A percentile compares a stretch with the other conserved stretches of the same genome.
Evolutionary conservation across 2,329 filamentous ascomycete species (phyloP).

Genomic region (Stachybotrys chartarum): DNA sequence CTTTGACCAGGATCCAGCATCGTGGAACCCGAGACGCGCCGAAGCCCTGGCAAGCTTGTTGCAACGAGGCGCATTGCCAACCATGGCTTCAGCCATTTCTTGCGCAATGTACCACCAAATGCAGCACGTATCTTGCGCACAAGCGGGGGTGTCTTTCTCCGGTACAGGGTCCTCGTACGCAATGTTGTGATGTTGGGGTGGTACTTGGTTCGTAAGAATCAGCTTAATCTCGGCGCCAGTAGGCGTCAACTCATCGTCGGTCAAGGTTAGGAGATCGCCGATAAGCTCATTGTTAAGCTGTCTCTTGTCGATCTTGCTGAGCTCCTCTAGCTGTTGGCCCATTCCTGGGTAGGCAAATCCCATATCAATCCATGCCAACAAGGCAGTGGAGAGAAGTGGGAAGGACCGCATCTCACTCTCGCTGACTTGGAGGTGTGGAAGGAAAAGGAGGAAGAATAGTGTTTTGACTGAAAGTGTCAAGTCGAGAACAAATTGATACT

Average conservation of each 20-base stretch:
- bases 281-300: not conserved
- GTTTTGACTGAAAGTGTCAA: not conserved
- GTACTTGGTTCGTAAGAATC: slow-evolving; percentile 19
- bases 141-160: slow-evolving; percentile 10
- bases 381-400: not conserved
- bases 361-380: not conserved
- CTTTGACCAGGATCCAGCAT: slow-evolving; percentile 34
- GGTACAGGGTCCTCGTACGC: slow-evolving; percentile 6
- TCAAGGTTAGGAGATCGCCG: not conserved
- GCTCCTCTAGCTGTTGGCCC: not conserved
- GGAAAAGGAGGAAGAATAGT: not conserved
- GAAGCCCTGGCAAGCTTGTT: slow-evolving; percentile 31
- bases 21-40: slow-evolving; percentile 37
- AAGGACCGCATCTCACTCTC: not conserved
- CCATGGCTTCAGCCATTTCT: slow-evolving; percentile 25
- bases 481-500: not conserved
- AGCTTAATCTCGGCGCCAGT: slow-evolving; percentile 9
- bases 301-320: not conserved
- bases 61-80: slow-evolving; percentile 26
- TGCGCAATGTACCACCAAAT: slow-evolving; percentile 31
- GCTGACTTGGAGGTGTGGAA: no score
- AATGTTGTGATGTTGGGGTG: slow-evolving; percentile 8
- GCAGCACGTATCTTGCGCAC: slow-evolving; percentile 29
- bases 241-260: not conserved
- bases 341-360: not conserved